Evolutionary conservation across 345 rosid genomes (phyloP).

Genomic region (Bruguiera parviflora): DNA sequence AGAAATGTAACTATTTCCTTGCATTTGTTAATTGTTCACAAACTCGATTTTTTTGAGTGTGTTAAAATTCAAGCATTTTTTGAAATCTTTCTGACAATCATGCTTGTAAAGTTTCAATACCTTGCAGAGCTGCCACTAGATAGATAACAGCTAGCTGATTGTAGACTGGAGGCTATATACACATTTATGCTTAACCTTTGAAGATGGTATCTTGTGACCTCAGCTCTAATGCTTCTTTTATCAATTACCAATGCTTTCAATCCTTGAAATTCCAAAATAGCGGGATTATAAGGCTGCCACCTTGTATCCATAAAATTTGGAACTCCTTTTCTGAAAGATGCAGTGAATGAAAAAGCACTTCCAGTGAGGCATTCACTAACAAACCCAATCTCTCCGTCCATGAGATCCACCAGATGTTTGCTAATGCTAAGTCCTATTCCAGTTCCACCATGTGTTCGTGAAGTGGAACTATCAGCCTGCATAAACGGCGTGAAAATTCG

Average conservation of each 20-base stretch:
- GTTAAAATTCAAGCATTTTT: constrained; percentile 1
- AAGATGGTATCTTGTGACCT: constrained; percentile 75
- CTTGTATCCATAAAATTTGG: constrained; percentile 37
- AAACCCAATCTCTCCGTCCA: constrained; percentile 91
- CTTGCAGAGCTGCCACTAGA: constrained; percentile 36
- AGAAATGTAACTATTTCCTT: too few relatives aligned
- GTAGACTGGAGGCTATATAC: constrained; percentile 37
- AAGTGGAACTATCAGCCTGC: constrained; percentile 98
- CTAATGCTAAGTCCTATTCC: constrained; percentile 96
- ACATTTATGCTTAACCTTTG: constrained; percentile 62
- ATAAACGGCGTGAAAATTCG: constrained; percentile 90
- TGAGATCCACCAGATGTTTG: constrained; percentile 82
- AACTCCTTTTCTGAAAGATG: constrained; percentile 54
- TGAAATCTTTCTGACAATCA: constrained; percentile 1
- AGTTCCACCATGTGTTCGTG: constrained; percentile 93
- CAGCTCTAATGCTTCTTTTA: constrained; percentile 63
- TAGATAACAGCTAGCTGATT: constrained; percentile 38
- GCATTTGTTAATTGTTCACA: background rate
- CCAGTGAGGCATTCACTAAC: constrained; percentile 71
- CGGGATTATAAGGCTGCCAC: constrained; percentile 43
- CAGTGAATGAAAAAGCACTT: constrained; percentile 86
- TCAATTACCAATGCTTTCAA: constrained; percentile 72
- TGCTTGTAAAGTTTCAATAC: constrained; percentile 26
- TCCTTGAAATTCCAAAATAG: constrained; percentile 52
- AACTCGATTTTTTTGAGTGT: background rate